A percentile compares a stretch with the other conserved stretches of the same genome.
Evolutionary conservation across 2,329 filamentous ascomycete genomes (phyloP).

Genomic region (Zarea fungicola): DNA sequence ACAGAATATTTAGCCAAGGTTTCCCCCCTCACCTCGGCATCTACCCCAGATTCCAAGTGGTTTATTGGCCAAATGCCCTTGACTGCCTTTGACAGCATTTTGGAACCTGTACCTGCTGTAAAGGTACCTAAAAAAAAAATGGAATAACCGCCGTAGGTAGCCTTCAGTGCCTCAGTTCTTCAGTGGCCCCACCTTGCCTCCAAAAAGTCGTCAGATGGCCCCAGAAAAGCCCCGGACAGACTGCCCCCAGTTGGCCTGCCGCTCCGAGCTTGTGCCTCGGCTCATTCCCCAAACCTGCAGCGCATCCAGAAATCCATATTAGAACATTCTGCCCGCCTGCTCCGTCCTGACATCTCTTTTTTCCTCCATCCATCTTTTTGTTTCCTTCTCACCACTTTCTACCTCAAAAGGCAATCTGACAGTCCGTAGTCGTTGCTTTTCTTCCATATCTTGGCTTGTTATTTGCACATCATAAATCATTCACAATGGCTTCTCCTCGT

Average conservation of each 20-base stretch:
- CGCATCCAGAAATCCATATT: constrained; percentile 8
- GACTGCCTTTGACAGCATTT: too few relatives aligned
- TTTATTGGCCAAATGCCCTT: too few relatives aligned
- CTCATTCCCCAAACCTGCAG: constrained; percentile 4
- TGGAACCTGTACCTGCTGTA: too few relatives aligned
- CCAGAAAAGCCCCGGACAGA: not conserved
- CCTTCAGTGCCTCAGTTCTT: not conserved
- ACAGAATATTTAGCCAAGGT: too few relatives aligned
- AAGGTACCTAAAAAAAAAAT: too few relatives aligned
- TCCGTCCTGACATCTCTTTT: constrained; percentile 1
- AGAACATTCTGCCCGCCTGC: constrained; percentile 5
- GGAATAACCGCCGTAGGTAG: too few relatives aligned
- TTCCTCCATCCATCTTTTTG: constrained; percentile 12
- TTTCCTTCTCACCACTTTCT: constrained; percentile 11
- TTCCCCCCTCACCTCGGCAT: constrained; percentile 5
- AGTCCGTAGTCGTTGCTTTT: not conserved
- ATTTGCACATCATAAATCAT: constrained; percentile 4
- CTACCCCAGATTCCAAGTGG: constrained; percentile 9
- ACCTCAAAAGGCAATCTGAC: constrained; percentile 1
- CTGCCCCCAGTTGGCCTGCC: not conserved
- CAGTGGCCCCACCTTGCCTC: too few relatives aligned
- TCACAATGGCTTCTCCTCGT: constrained; percentile 14
- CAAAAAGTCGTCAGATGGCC: too few relatives aligned
- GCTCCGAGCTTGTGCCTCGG: constrained; percentile 12
- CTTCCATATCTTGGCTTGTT: not conserved